Conservation (phyloP, 495 filamentous ascomycete genomes). For the Tuber microsphaerosporum region DNA sequence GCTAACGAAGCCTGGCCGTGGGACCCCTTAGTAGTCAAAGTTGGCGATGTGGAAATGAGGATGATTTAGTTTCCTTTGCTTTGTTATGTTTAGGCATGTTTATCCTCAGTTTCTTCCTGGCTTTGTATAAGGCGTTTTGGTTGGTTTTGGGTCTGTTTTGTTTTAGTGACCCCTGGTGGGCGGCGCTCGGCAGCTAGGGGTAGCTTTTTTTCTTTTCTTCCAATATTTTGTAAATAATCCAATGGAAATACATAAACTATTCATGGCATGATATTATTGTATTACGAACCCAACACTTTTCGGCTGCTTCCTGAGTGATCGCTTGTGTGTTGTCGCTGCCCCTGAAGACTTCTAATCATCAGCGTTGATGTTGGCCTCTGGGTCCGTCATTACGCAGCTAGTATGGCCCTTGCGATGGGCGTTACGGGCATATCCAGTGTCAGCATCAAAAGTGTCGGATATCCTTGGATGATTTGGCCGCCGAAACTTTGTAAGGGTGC, state of each 20-base stretch:
- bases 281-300: neutral
- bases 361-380: neutral
- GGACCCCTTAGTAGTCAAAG: neutral
- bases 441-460: neutral
- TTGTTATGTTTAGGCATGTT: neutral
- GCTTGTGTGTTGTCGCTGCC: neutral
- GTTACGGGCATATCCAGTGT: neutral
- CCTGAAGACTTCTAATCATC: neutral
- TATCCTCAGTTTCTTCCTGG: neutral
- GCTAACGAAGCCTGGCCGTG: neutral
- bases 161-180: neutral
- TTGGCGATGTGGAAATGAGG: neutral
- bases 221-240: neutral
- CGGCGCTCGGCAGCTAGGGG: neutral
- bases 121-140: neutral
- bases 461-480: neutral
- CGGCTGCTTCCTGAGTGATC: neutral
- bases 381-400: neutral
- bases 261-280: neutral
- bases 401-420: neutral
- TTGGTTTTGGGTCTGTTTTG: neutral
- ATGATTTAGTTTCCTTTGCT: neutral
- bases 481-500: neutral
- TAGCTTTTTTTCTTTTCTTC: neutral
- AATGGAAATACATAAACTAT: neutral